Conservation (phyloP, 2,329 filamentous ascomycete genomes). For the Alternaria sp. region DNA sequence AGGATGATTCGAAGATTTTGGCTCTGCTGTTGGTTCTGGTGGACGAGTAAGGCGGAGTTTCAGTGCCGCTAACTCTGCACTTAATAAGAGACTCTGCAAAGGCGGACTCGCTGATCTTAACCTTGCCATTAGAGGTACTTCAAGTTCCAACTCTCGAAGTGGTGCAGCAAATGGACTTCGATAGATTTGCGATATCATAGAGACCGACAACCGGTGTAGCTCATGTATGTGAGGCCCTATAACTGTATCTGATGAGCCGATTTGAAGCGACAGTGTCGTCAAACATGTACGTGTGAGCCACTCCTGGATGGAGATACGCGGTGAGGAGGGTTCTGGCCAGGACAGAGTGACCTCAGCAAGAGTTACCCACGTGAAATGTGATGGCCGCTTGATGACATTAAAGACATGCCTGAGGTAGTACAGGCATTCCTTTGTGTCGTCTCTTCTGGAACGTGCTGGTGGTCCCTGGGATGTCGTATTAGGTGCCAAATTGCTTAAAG, state of each 20-base stretch:
- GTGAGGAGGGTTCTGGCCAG: conserved; percentile 56
- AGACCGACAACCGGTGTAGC: conserved; percentile 73
- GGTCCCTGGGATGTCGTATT: conserved; percentile 1
- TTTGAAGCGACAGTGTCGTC: conserved; percentile 62
- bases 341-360: conserved; percentile 68
- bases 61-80: conserved; percentile 76
- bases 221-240: conserved; percentile 61
- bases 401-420: conserved; percentile 80
- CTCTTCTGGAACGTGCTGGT: conserved; percentile 32
- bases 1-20: conserved; percentile 23
- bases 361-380: conserved; percentile 72
- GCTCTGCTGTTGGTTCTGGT: conserved; percentile 26
- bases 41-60: conserved; percentile 60
- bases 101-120: conserved; percentile 66
- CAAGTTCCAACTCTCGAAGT: conserved; percentile 70
- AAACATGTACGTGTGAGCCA: conserved; percentile 72
- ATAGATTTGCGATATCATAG: conserved; percentile 69
- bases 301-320: conserved; percentile 63
- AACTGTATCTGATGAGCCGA: conserved; percentile 34
- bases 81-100: conserved; percentile 78
- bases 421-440: conserved; percentile 76
- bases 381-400: conserved; percentile 73
- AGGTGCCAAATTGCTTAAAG: conserved; percentile 24
- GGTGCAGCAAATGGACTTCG: conserved; percentile 66
- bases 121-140: conserved; percentile 72